Evolutionary conservation across 495 filamentous ascomycete species (phyloP), one percentile per base, ranked within the genome.

Genomic region (Daldinia decipiens): DNA sequence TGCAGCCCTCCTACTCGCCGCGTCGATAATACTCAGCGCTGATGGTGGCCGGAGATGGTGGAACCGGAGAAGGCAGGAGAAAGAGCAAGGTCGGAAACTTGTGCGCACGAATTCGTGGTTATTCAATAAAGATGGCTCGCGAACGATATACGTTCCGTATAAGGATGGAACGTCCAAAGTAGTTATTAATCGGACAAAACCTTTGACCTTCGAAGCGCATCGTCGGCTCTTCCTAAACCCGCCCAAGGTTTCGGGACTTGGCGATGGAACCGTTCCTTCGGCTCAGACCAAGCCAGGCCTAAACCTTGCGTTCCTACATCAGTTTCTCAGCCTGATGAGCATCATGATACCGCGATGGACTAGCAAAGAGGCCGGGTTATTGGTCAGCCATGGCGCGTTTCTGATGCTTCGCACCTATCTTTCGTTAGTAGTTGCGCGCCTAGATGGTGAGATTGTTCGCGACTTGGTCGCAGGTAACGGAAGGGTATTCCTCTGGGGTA

Each of bases 321-420:
- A 99, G 80, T 97, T 98, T 72, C 85, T 97, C 51, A 97, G 94
- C 74, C 83, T 99, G 51, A 85, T 97, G 75, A 98, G 91, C 80
- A 98, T 99, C 72, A 97, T 98, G 95, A 91, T 98, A 65, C 96
- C 96, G 8, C 82, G 94, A 71, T 97, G 93, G 93, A 89, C 88
- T 27, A 94, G 93, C 80, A 98, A 98, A 78, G 96, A 98, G 82
- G 93, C 93, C 1, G 94, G 93, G 2, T 78, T 99, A 62, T 82
- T 99, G 45, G 79, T 96, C 70, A 92, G 92, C 70, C 96, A 98
- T 74, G 90, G 92, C 69, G 86, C 91, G 47, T 98, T 97, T 75
- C 81, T 99, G 59, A 87, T 98, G 79, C 81, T 97, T 31, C 84
- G 96, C 70, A 99, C 96, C 59, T 99, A 98, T 76, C 88, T 99